Evolutionary conservation across 768 basidiomycete species (phyloP).

Genomic region (Amyloporia xantha): DNA sequence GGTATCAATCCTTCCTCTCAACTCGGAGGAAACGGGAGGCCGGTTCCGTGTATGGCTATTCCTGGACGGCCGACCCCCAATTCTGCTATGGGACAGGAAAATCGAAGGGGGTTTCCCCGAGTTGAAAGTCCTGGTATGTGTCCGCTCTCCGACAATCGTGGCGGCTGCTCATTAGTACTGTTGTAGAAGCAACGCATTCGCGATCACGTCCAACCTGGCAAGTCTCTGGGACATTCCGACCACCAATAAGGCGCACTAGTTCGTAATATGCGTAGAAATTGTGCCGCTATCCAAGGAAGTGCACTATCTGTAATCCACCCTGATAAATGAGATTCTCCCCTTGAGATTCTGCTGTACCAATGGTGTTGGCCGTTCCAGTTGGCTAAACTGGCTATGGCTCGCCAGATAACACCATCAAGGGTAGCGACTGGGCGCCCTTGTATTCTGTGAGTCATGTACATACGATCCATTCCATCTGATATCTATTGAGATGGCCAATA

Average conservation of each 20-base stretch:
- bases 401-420: too few relatives aligned
- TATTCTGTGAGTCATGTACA: too few relatives aligned
- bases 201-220: conserved; percentile 74
- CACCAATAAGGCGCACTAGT: conserved; percentile 28
- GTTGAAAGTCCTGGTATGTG: conserved; percentile 69
- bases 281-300: too few relatives aligned
- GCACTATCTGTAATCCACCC: too few relatives aligned
- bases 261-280: background rate
- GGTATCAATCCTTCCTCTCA: conserved; percentile 69
- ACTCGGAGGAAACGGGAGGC: conserved; percentile 77
- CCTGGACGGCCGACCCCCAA: conserved; percentile 29
- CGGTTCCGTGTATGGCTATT: conserved; percentile 88
- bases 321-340: too few relatives aligned
- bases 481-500: too few relatives aligned
- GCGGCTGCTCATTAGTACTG: background rate
- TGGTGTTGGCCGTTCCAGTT: too few relatives aligned
- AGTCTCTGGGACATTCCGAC: conserved; percentile 87
- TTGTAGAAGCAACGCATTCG: conserved; percentile 83
- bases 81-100: conserved; percentile 85
- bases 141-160: background rate
- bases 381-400: too few relatives aligned
- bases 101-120: conserved; percentile 90
- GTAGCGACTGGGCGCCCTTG: too few relatives aligned
- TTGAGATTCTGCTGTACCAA: too few relatives aligned
- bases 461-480: too few relatives aligned